phyloP scores from a whole-genome alignment of 495 filamentous ascomycete species.

The Penicillium alfredii region DNA sequence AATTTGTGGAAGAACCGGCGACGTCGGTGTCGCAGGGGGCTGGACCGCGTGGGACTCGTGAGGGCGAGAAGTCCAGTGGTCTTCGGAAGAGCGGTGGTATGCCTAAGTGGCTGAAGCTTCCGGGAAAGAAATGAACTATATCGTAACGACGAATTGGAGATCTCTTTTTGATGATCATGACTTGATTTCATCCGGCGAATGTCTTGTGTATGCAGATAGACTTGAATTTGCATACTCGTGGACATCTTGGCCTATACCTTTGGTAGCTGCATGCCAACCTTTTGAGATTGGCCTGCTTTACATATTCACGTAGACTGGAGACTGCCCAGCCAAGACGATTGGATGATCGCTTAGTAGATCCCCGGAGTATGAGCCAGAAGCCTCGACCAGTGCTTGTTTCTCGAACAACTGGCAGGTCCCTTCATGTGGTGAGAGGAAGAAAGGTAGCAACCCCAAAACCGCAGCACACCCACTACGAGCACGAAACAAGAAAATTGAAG shows the following conservation, averaged over 20 bases:
- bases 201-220: neutral
- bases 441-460: too few relatives aligned
- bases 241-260: too few relatives aligned
- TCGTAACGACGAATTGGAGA: neutral
- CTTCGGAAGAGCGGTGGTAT: slow-evolving; percentile 43
- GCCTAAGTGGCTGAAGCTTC: slow-evolving; percentile 67
- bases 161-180: slow-evolving; percentile 4
- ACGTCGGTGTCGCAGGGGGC: slow-evolving; percentile 23
- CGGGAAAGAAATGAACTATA: slow-evolving; percentile 46
- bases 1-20: slow-evolving; percentile 38
- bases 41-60: slow-evolving; percentile 28
- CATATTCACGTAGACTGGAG: too few relatives aligned
- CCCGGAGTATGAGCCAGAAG: too few relatives aligned
- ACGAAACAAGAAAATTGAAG: slow-evolving; percentile 10
- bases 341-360: too few relatives aligned
- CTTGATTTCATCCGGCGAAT: neutral
- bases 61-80: slow-evolving; percentile 38
- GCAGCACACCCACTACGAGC: too few relatives aligned
- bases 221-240: neutral
- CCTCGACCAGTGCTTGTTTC: too few relatives aligned
- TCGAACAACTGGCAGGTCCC: too few relatives aligned
- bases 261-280: too few relatives aligned
- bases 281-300: too few relatives aligned
- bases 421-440: too few relatives aligned
- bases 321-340: too few relatives aligned